Base-by-base conservation (phyloP, 176 grass and related monocot species). In the Pharus latifolius region DNA sequence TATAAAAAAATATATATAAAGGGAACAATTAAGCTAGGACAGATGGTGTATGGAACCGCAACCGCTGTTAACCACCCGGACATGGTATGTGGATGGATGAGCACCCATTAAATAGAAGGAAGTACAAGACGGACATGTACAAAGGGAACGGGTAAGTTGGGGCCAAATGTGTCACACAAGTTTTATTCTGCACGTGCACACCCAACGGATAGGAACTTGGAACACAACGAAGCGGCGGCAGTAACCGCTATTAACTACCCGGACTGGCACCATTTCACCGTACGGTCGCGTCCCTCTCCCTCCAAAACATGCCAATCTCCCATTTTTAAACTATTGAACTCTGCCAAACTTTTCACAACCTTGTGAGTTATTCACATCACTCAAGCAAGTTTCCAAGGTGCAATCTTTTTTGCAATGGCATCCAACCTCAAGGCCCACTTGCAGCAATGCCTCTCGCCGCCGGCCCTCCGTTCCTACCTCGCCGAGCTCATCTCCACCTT, bases 401-500 rank as follows among this genome's bases (percentile, higher is more conserved):
- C 1, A 33, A 22, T 7, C 4, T 5, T 5, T 45, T 18, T 2
- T 14, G 69, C 60, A 72, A 86, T 86, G 85, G 85, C 83, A 53
- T 82, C 81, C 46, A 82, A 84, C 67, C 60, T 82, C 78, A 25
- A 46, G 4, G 20, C 23, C 14, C 48, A 70, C 43, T 5, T 92
- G 73, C 57, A 52, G 30, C 74, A 68, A 20, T 88, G 84, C 55
- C 61, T 88, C 66, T 90, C 89, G 49, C 38, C 58, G 31, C 15
- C 86, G 14, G 35, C 86, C 10, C 74, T 92, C 56, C 89, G 93
- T 6, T 53, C 89, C 6, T 98, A 90, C 63, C n/a, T 75, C n/a
- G 81, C 94, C 14, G 94, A 98, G 84, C 91, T 92, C 75, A 56
- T 98, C 75, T 87, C 94, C 66, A 93, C 89, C n/a, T 93, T 98